Conservation (phyloP, 225 moss, liverwort and hornwort genomes). For the Marchantia paleacea region DNA sequence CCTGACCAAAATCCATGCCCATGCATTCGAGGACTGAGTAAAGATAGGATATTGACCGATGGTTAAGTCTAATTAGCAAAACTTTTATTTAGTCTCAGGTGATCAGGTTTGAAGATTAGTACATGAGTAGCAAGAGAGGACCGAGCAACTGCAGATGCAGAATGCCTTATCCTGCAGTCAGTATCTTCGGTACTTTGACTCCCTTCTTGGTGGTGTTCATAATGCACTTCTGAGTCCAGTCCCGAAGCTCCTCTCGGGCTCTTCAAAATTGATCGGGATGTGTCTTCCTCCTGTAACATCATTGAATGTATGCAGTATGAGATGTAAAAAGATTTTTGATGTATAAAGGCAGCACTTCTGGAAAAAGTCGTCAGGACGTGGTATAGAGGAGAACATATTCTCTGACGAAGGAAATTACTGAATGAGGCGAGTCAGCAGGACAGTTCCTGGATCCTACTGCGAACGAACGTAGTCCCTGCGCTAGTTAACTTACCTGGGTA, state of each 20-base stretch:
- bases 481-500: background rate
- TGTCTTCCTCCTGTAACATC: background rate
- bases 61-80: too few species aligned
- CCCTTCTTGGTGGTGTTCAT: background rate
- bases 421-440: background rate
- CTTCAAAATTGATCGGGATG: background rate
- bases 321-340: background rate
- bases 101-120: background rate
- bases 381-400: too few species aligned
- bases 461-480: background rate
- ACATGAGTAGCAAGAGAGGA: slow-evolving; percentile 12
- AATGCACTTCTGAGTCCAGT: background rate
- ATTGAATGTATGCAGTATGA: background rate
- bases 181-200: background rate
- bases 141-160: background rate
- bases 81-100: too few species aligned
- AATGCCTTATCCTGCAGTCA: background rate
- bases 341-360: background rate
- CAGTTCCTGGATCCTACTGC: background rate
- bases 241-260: slow-evolving; percentile 8
- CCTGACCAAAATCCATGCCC: too few species aligned
- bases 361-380: background rate
- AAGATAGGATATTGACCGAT: too few species aligned
- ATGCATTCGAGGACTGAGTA: too few species aligned
- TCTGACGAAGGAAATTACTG: too few species aligned